These are phyloP conservation scores for Metschnikowia lunata DNA, from an alignment of 805 yeast species.

Conservation along the genomic window DNA sequence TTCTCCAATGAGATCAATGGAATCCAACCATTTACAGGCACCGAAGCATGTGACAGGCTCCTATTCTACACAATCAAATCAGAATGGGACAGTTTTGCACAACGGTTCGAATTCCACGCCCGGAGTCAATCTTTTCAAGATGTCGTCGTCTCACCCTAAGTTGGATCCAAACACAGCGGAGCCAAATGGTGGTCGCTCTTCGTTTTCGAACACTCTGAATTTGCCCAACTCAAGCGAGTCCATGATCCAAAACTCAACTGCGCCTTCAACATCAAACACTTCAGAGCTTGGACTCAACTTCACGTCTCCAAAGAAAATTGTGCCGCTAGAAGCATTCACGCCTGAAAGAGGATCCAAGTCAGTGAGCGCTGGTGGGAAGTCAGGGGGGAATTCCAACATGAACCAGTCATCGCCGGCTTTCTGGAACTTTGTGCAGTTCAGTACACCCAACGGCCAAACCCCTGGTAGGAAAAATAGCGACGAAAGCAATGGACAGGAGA, in stretches of 20 bases:
- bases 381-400: slow-evolving; percentile 29
- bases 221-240: slow-evolving; percentile 16
- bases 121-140: slow-evolving; percentile 2
- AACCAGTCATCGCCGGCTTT: slow-evolving; percentile 79
- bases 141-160: slow-evolving; percentile 3
- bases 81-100: neutral
- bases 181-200: slow-evolving; percentile 1
- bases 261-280: slow-evolving; percentile 26
- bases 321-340: slow-evolving; percentile 41
- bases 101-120: neutral
- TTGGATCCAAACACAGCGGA: slow-evolving; percentile 1
- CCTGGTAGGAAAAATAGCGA: slow-evolving; percentile 38
- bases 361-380: slow-evolving; percentile 15
- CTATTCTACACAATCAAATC: neutral
- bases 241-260: slow-evolving; percentile 15
- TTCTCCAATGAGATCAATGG: slow-evolving; percentile 25
- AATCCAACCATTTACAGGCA: neutral
- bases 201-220: slow-evolving; percentile 13
- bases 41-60: neutral
- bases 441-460: slow-evolving; percentile 43
- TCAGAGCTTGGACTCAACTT: slow-evolving; percentile 36
- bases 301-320: slow-evolving; percentile 40
- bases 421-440: slow-evolving; percentile 86
- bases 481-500: slow-evolving; percentile 34
- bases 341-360: slow-evolving; percentile 41